Conservation (phyloP, 2,329 filamentous ascomycete species). For the Neofusicoccum sp. region DNA sequence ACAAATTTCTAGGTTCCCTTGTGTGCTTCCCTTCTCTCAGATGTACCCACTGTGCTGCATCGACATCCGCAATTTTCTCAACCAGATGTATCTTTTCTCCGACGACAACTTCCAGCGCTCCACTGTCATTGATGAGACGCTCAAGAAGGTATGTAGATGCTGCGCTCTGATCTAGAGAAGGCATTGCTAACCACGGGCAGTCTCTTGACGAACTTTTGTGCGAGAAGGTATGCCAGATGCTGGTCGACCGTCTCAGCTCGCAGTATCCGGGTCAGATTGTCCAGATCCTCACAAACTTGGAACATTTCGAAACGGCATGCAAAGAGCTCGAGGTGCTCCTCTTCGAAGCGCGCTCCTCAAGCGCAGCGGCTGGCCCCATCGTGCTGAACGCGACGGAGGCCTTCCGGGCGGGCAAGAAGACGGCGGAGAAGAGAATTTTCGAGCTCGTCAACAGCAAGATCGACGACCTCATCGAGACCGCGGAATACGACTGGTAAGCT, state of each 20-base stretch:
- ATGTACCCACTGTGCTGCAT: constrained; percentile 99
- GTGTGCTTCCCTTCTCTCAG: constrained; percentile 94
- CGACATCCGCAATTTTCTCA: constrained; percentile 94
- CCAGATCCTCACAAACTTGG: constrained; percentile 94
- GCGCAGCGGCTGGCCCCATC: constrained; percentile 75
- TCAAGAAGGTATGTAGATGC: constrained; percentile 62
- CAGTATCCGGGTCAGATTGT: constrained; percentile 98
- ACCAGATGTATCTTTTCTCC: constrained; percentile 97
- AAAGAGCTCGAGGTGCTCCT: constrained; percentile 83
- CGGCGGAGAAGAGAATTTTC: constrained; percentile 95
- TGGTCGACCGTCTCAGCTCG: constrained; percentile 83
- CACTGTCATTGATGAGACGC: constrained; percentile 83
- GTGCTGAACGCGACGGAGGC: constrained; percentile 78
- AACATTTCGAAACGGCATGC: constrained; percentile 94
- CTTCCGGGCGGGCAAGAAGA: constrained; percentile 89
- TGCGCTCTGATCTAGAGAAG: neutral
- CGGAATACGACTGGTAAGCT: constrained; percentile 86
- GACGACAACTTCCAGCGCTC: constrained; percentile 94
- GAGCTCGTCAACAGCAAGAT: constrained; percentile 99
- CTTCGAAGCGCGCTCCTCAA: constrained; percentile 78
- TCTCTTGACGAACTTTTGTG: constrained; percentile 93
- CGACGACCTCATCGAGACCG: constrained; percentile 92
- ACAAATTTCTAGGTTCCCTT: constrained; percentile 68
- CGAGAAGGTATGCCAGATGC: constrained; percentile 83
- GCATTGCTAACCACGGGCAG: constrained; percentile 28